These are phyloP conservation scores for Clohesyomyces aquaticus DNA, from an alignment of 495 filamentous ascomycete species.

Conservation along the genomic window DNA sequence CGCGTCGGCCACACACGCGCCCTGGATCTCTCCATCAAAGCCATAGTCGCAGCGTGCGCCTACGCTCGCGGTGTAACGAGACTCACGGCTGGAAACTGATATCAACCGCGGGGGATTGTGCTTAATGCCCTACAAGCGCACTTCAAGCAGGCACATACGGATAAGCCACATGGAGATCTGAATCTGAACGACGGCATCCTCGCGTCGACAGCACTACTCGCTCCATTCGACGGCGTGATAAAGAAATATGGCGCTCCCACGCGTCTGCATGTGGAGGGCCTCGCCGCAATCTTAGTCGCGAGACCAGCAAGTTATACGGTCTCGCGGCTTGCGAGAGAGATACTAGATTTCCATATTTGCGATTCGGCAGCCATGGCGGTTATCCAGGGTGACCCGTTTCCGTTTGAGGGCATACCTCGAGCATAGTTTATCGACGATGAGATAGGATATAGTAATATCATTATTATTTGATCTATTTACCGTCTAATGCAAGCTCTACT, in stretches of 20 bases:
- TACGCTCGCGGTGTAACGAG: conserved; percentile 20
- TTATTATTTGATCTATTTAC: too few species aligned
- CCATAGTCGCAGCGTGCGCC: conserved; percentile 23
- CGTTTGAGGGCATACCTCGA: conserved; percentile 11
- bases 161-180: too few species aligned
- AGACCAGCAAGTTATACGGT: conserved; percentile 15
- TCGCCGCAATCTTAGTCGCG: conserved; percentile 14
- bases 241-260: conserved; percentile 16
- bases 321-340: conserved; percentile 21
- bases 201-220: conserved; percentile 17
- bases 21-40: conserved; percentile 26
- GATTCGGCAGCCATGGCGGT: conserved; percentile 14
- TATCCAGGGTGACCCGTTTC: conserved; percentile 14
- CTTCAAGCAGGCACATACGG: conserved; percentile 22
- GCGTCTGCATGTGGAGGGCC: conserved; percentile 15
- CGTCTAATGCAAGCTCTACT: too few species aligned
- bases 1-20: conserved; percentile 24
- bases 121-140: conserved; percentile 21
- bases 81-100: conserved; percentile 20
- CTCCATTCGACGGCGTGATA: conserved; percentile 12
- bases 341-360: conserved; percentile 16
- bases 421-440: conserved; percentile 12
- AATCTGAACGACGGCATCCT: conserved; percentile 21
- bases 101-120: conserved; percentile 14
- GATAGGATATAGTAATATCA: conserved; percentile 12